These are phyloP conservation scores for Gnetum montanum DNA, from an alignment of 75 land plant species.

Conservation along the genomic window DNA sequence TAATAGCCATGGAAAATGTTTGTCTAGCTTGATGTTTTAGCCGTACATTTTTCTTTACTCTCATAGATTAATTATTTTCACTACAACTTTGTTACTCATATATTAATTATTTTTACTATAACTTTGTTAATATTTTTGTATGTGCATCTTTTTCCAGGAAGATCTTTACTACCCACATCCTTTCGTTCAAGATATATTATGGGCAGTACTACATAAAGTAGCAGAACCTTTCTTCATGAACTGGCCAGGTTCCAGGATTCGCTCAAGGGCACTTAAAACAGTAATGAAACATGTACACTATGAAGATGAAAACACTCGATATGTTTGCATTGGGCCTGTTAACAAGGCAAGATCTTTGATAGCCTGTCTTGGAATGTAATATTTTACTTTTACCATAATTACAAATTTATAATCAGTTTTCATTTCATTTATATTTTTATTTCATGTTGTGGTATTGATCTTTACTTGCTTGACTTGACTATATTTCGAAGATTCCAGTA, in stretches of 20 bases:
- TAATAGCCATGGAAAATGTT: no score
- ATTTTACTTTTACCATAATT: no score
- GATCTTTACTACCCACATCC: conserved; percentile 96
- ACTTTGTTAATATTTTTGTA: conserved; percentile 1
- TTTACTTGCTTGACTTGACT: no score
- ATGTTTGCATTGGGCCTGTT: conserved; percentile 88
- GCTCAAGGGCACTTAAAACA: conserved; percentile 63
- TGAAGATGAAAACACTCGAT: conserved; percentile 93
- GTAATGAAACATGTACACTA: conserved; percentile 86
- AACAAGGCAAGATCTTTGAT: conserved; percentile 55
- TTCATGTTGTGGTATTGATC: no score
- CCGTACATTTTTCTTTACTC: no score
- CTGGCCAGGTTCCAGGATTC: conserved; percentile 82
- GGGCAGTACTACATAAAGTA: conserved; percentile 70
- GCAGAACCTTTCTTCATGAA: conserved; percentile 67
- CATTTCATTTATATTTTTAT: no score
- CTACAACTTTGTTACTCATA: no score
- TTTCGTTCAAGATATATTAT: conserved; percentile 73
- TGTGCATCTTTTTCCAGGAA: conserved; percentile 73
- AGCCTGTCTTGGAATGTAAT: neutral
- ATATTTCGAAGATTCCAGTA: no score
- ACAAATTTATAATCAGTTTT: no score
- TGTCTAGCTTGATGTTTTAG: no score
- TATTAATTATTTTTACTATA: neutral
- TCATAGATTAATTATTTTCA: no score